Evolutionary conservation across 345 rosid genomes (phyloP).

Genomic region (Rubroshorea leprosula): DNA sequence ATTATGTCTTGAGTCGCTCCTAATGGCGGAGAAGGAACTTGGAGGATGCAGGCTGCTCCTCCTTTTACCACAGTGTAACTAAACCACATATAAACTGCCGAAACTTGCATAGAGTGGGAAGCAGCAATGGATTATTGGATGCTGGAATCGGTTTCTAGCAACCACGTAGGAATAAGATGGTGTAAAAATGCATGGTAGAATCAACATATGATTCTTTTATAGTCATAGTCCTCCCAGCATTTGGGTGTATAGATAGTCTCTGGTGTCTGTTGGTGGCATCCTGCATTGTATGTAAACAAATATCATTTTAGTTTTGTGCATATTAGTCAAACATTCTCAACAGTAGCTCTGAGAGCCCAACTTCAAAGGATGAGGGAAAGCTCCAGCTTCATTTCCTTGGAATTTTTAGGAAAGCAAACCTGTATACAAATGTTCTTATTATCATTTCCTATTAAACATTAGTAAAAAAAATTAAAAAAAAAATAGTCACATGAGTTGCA

Average conservation of each 20-base stretch:
- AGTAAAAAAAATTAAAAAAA: neutral
- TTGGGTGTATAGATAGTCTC: conserved; percentile 46
- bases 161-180: conserved; percentile 33
- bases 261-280: conserved; percentile 32
- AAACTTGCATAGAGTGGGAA: conserved; percentile 32
- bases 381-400: conserved; percentile 20
- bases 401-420: neutral
- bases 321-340: conserved; percentile 23
- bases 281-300: conserved; percentile 21
- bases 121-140: conserved; percentile 39
- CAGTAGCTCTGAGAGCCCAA: conserved; percentile 17
- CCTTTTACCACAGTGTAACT: conserved; percentile 35
- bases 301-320: conserved; percentile 28
- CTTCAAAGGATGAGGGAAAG: conserved; percentile 38
- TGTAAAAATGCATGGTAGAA: conserved; percentile 40
- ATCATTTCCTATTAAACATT: neutral
- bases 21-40: conserved; percentile 37
- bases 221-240: conserved; percentile 38
- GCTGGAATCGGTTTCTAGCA: conserved; percentile 44
- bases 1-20: conserved; percentile 46
- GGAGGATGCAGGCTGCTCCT: conserved; percentile 44
- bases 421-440: conserved; percentile 5
- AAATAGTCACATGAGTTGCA: neutral
- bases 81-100: conserved; percentile 17
- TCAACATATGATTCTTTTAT: conserved; percentile 83